These are phyloP conservation scores for Albifimbria verrucaria DNA, from an alignment of 2,329 filamentous ascomycete species.

Conservation along the genomic window DNA sequence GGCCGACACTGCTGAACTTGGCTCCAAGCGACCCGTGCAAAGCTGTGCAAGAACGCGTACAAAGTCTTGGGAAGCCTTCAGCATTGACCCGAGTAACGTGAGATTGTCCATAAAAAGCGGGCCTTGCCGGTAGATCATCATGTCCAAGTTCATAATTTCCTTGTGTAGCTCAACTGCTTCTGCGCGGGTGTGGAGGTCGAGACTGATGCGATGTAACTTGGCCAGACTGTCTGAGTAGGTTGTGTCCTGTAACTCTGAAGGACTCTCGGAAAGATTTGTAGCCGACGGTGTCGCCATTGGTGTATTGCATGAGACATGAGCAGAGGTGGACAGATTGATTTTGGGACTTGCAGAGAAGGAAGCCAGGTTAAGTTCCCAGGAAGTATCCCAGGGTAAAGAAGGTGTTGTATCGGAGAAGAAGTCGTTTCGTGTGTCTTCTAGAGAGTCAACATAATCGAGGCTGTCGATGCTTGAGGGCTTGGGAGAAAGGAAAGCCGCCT, in stretches of 20 bases:
- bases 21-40: neutral
- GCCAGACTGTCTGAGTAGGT: neutral
- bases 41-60: neutral
- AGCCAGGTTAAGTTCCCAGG: neutral
- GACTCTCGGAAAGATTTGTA: neutral
- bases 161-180: neutral
- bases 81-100: neutral
- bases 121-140: neutral
- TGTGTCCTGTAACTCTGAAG: neutral
- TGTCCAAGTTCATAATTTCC: neutral
- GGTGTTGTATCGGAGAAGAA: neutral
- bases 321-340: neutral
- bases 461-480: neutral
- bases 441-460: neutral
- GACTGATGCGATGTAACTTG: neutral
- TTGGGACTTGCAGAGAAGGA: neutral
- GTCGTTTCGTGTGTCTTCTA: neutral
- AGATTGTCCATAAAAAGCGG: neutral
- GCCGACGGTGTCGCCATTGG: neutral
- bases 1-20: neutral
- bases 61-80: neutral
- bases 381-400: neutral
- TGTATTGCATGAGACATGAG: neutral
- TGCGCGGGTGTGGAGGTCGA: neutral
- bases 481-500: neutral